These are phyloP conservation scores for Podaxis mareebaensis DNA, from an alignment of 768 basidiomycete genomes.

Conservation along the genomic window DNA sequence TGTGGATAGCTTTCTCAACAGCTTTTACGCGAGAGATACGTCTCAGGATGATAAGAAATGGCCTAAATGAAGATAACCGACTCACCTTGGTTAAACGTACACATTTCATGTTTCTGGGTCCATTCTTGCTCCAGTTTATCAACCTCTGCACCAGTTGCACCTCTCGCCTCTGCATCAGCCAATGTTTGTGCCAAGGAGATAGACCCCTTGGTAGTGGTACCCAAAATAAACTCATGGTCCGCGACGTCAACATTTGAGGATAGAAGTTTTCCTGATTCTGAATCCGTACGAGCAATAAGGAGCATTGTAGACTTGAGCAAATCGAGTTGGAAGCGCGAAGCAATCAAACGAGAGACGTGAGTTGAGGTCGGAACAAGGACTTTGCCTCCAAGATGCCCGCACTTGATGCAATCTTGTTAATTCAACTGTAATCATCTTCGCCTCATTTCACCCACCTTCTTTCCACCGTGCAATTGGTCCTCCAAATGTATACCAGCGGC, in stretches of 20 bases:
- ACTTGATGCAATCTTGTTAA: conserved; percentile 37
- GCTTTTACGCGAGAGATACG: conserved; percentile 36
- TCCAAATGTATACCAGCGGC: conserved; percentile 91
- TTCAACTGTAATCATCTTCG: neutral
- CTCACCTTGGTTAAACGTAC: conserved; percentile 84
- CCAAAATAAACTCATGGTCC: conserved; percentile 80
- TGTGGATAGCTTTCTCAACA: conserved; percentile 56
- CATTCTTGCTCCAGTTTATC: conserved; percentile 76
- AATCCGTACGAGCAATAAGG: conserved; percentile 89
- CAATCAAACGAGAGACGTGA: conserved; percentile 80
- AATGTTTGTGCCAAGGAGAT: conserved; percentile 70
- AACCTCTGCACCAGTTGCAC: conserved; percentile 65
- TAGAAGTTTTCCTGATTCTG: conserved; percentile 83
- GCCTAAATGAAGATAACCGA: neutral
- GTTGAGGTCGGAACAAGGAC: conserved; percentile 90
- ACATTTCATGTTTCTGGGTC: conserved; percentile 65
- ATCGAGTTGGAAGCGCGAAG: conserved; percentile 89
- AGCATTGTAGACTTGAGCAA: conserved; percentile 87
- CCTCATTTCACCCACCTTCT: conserved; percentile 56
- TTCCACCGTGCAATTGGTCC: conserved; percentile 92
- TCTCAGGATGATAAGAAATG: conserved; percentile 4
- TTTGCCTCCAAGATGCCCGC: conserved; percentile 90
- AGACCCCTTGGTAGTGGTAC: conserved; percentile 49
- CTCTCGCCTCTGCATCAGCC: conserved; percentile 63
- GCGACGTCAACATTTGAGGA: conserved; percentile 79